Evolutionary conservation across 2,329 filamentous ascomycete genomes (phyloP), one percentile per base, ranked within the genome.

Genomic region (Clarireedia hainanense): DNA sequence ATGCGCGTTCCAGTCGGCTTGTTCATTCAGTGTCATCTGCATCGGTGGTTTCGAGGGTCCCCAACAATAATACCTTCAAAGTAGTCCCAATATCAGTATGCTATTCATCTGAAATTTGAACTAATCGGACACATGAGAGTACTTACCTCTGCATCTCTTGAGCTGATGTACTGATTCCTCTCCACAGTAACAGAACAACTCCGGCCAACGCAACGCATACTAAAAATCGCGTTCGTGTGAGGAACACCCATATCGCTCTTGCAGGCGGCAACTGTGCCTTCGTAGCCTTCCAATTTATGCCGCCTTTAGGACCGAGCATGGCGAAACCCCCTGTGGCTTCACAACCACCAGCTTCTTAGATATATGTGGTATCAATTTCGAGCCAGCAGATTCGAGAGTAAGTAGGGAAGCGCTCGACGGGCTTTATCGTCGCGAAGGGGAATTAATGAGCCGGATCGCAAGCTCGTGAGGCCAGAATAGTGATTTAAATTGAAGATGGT

Each of bases 21-120:
- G 86, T 70, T 99, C 94, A 70, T 96, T 96, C 55, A 86, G 76
- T 43, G 88, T 83, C 90, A 99, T 96, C 62, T 94, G 84, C 84
- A 95, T 95, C 52, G 94, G 94, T n/a, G 94, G 83, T 76, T 95
- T 96, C 24, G 87, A 83, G 14, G 94, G 92, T 12, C 94, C 94
- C 81, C 91, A 97, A 77, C 94, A 99, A 75, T 96, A 95, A 74
- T 95, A 96, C 74, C 92, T 97, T 68, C 60, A 60, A 39, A 57
- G 40, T 54, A 55, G 52, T 34, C 50, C 36, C 7, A 49, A 40
- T 24, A 47, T 43, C 36, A 57, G 55, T 9, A 30, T 23, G 27
- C 17, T 24, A 43, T 43, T 49, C 47, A 15, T 26, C 23, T 37
- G 39, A 26, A 12, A 51, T 4, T 42, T 43, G 20, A 20, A 27